These are phyloP conservation scores for Heliosperma pusillum DNA, from an alignment of 148 eudicot genomes.

Conservation along the genomic window DNA sequence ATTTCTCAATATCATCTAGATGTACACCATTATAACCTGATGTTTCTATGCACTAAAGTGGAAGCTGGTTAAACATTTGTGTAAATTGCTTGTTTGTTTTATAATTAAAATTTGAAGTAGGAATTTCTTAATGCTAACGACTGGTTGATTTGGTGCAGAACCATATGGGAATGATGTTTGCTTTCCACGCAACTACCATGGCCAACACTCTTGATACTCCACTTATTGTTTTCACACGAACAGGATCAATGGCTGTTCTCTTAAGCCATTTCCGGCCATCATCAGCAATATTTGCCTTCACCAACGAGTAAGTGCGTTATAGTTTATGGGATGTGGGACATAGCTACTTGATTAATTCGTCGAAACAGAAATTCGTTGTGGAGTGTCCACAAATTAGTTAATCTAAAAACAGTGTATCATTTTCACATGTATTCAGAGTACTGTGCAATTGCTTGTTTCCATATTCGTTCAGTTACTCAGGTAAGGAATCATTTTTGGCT, in stretches of 20 bases:
- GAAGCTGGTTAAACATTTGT: too few species aligned
- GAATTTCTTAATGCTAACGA: constrained; percentile 9
- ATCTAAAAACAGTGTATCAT: too few species aligned
- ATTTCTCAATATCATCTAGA: background rate
- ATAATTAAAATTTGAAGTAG: background rate
- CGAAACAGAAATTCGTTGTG: background rate
- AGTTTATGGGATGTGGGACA: background rate
- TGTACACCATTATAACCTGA: too few species aligned
- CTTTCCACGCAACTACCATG: constrained; percentile 89
- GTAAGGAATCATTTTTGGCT: too few species aligned
- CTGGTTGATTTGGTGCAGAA: constrained; percentile 39
- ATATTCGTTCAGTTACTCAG: too few species aligned
- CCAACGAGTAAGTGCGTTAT: constrained; percentile 64
- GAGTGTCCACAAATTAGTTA: background rate
- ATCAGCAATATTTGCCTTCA: constrained; percentile 89
- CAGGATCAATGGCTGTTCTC: constrained; percentile 94
- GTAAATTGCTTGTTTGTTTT: background rate
- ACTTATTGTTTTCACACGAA: constrained; percentile 90
- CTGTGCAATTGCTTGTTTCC: too few species aligned
- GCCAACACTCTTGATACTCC: constrained; percentile 83
- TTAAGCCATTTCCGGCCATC: constrained; percentile 88
- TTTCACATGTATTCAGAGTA: background rate
- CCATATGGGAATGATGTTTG: constrained; percentile 91
- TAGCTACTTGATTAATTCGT: background rate
- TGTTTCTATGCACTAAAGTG: too few species aligned